phyloP scores from a whole-genome alignment of 805 yeast genomes.

The Yamadazyma phyllophila region DNA sequence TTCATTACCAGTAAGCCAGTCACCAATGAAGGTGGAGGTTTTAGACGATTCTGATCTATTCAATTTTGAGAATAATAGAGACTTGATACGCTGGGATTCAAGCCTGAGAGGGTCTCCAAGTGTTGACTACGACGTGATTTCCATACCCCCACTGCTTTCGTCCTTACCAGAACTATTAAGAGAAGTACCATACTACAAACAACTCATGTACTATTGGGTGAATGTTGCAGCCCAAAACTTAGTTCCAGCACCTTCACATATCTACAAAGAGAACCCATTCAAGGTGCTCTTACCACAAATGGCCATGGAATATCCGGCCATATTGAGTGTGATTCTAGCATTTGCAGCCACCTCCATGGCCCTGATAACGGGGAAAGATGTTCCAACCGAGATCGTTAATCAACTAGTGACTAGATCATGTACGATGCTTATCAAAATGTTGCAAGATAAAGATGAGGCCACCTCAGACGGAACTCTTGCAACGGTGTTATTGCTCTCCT shows the following conservation, averaged over 20 bases:
- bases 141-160: constrained; percentile 32
- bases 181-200: constrained; percentile 58
- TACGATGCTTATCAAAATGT: constrained; percentile 49
- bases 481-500: constrained; percentile 54
- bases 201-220: constrained; percentile 61
- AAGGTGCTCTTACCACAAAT: constrained; percentile 61
- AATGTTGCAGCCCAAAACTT: constrained; percentile 58
- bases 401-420: constrained; percentile 57
- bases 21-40: background rate
- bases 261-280: constrained; percentile 65
- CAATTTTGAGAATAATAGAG: constrained; percentile 10
- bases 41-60: background rate
- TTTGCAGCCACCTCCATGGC: constrained; percentile 36
- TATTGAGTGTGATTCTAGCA: constrained; percentile 55
- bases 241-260: constrained; percentile 61
- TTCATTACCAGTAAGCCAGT: background rate
- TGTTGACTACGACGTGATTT: constrained; percentile 5
- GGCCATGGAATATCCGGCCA: constrained; percentile 58
- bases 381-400: constrained; percentile 45
- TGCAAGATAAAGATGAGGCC: constrained; percentile 51
- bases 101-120: background rate
- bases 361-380: constrained; percentile 20
- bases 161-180: constrained; percentile 61
- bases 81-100: constrained; percentile 4
- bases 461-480: constrained; percentile 69